Conservation (phyloP, 225 moss, liverwort and hornwort genomes). For the Pseudisothecium myosuroides region DNA sequence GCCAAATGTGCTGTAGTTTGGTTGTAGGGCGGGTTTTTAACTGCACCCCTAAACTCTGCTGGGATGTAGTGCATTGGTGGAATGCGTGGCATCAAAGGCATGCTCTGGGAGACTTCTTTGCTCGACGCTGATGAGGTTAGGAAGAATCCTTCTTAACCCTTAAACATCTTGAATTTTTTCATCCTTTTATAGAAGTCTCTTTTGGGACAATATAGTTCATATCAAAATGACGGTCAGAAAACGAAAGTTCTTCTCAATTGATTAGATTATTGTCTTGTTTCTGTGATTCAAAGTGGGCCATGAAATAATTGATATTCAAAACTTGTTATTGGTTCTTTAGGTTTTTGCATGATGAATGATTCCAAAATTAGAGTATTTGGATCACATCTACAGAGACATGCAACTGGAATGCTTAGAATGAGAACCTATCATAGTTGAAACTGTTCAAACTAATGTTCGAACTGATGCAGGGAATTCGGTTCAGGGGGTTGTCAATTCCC, state of each 20-base stretch:
- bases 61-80: constrained; percentile 61
- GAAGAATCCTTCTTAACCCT: background rate
- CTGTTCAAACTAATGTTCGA: background rate
- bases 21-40: background rate
- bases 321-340: no score
- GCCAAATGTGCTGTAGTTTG: background rate
- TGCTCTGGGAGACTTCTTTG: constrained; percentile 87
- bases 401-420: no score
- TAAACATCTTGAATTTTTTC: background rate
- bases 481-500: constrained; percentile 67
- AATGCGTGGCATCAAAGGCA: constrained; percentile 92
- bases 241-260: no score
- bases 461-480: constrained; percentile 56
- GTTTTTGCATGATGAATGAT: background rate
- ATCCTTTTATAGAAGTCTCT: no score
- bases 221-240: background rate
- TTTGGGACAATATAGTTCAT: background rate
- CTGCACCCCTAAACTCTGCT: background rate
- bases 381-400: no score
- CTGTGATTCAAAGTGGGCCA: background rate
- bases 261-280: no score
- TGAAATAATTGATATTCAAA: background rate
- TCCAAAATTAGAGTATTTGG: background rate
- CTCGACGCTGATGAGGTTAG: constrained; percentile 68
- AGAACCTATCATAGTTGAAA: background rate